Evolutionary conservation across 495 filamentous ascomycete species (phyloP).

Genomic region (Annulohypoxylon stygium): DNA sequence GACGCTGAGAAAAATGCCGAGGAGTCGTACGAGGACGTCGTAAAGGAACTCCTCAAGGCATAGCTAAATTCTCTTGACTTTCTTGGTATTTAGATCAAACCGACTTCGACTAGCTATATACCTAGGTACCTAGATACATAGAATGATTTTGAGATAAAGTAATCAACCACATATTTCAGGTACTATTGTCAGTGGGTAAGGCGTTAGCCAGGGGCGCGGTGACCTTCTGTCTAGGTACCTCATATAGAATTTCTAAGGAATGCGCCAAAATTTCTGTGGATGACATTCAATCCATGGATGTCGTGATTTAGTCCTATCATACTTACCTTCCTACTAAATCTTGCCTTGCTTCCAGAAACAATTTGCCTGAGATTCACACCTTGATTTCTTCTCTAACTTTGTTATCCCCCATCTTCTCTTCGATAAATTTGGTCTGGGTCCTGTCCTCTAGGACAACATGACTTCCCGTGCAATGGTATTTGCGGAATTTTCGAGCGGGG

Average conservation of each 20-base stretch:
- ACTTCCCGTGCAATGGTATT: conserved; percentile 57
- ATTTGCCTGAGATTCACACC: neutral
- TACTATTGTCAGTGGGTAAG: neutral
- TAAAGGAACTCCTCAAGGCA: conserved; percentile 42
- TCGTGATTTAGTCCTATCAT: neutral
- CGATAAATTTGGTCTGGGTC: conserved; percentile 35
- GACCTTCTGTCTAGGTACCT: neutral
- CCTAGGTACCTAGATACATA: neutral
- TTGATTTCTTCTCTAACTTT: neutral
- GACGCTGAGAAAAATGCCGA: conserved; percentile 69
- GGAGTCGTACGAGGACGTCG: conserved; percentile 62
- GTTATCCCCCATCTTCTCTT: conserved; percentile 22
- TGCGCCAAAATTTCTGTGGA: neutral
- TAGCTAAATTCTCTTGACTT: neutral
- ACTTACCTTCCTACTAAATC: neutral
- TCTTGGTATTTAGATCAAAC: neutral
- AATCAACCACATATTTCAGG: neutral
- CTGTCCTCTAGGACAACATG: conserved; percentile 43
- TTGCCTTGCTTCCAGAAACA: neutral
- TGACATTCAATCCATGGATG: neutral
- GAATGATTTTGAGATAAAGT: neutral
- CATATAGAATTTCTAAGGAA: neutral
- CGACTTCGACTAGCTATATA: neutral
- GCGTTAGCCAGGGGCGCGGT: neutral
- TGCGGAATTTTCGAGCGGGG: conserved; percentile 62